phyloP scores from a whole-genome alignment of 1,284 basidiomycete genomes.

The Cerrena zonata region DNA sequence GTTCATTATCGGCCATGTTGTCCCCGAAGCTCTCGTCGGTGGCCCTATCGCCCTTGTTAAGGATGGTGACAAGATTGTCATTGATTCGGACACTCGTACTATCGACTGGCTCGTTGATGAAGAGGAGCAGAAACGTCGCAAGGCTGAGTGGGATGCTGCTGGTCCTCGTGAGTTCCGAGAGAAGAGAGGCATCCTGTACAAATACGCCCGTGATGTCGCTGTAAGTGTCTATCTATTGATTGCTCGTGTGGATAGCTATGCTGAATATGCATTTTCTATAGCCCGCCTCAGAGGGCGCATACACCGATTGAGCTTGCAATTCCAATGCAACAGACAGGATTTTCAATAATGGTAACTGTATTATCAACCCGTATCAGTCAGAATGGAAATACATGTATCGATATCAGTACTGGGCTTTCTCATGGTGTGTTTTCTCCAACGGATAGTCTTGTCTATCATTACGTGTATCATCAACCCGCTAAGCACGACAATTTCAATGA shows the following conservation, averaged over 20 bases:
- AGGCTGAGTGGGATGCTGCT: constrained; percentile 65
- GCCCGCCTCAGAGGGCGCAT: constrained; percentile 75
- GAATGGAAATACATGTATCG: too few species aligned
- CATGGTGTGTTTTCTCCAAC: too few species aligned
- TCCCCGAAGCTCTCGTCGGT: constrained; percentile 87
- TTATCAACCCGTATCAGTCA: too few species aligned
- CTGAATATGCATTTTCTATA: constrained; percentile 24
- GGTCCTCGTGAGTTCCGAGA: constrained; percentile 64
- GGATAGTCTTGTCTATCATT: too few species aligned
- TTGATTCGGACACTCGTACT: constrained; percentile 74
- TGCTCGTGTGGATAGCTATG: background rate
- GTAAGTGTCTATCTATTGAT: constrained; percentile 40
- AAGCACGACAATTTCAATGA: too few species aligned
- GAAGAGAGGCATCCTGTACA: constrained; percentile 63
- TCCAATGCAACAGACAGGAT: too few species aligned
- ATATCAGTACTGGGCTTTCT: too few species aligned
- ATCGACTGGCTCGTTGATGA: constrained; percentile 82
- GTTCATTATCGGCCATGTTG: constrained; percentile 75
- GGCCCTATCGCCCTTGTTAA: constrained; percentile 92
- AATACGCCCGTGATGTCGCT: constrained; percentile 76
- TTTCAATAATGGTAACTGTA: too few species aligned
- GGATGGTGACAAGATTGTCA: constrained; percentile 84
- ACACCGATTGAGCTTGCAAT: constrained; percentile 51
- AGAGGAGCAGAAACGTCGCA: constrained; percentile 69
- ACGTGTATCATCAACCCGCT: too few species aligned